These are phyloP conservation scores for Chiua virens DNA, from an alignment of 768 basidiomycete species.

Conservation along the genomic window DNA sequence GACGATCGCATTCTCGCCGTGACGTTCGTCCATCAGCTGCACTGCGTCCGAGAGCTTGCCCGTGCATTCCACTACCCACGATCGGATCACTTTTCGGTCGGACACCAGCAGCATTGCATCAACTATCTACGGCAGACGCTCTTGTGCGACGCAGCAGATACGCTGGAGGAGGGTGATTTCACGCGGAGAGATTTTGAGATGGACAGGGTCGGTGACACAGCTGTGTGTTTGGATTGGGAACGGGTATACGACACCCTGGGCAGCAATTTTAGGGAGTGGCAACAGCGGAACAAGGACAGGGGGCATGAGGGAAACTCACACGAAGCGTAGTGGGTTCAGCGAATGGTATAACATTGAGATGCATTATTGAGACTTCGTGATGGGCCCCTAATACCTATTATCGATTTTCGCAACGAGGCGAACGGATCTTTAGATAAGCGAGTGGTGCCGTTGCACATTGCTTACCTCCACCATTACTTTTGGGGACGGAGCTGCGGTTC, in stretches of 20 bases:
- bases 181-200: slow-evolving; percentile 25
- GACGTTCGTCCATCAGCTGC: slow-evolving; percentile 9
- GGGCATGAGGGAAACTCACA: neutral
- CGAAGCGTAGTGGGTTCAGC: neutral
- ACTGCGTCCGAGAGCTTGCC: slow-evolving; percentile 8
- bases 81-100: neutral
- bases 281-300: neutral
- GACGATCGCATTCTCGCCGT: slow-evolving; percentile 5
- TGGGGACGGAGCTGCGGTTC: too few species aligned
- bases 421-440: too few species aligned
- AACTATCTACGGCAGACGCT: slow-evolving; percentile 38
- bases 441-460: too few species aligned
- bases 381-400: too few species aligned
- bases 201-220: slow-evolving; percentile 19
- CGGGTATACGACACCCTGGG: slow-evolving; percentile 12
- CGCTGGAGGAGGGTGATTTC: slow-evolving; percentile 36
- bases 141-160: slow-evolving; percentile 35
- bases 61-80: slow-evolving; percentile 7
- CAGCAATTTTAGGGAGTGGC: slow-evolving; percentile 4
- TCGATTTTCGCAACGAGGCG: too few species aligned
- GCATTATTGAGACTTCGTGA: too few species aligned
- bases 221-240: slow-evolving; percentile 26
- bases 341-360: too few species aligned
- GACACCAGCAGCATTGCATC: slow-evolving; percentile 37
- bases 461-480: too few species aligned